Conservation (phyloP, 805 yeast species). For the Candida nitratophila region DNA sequence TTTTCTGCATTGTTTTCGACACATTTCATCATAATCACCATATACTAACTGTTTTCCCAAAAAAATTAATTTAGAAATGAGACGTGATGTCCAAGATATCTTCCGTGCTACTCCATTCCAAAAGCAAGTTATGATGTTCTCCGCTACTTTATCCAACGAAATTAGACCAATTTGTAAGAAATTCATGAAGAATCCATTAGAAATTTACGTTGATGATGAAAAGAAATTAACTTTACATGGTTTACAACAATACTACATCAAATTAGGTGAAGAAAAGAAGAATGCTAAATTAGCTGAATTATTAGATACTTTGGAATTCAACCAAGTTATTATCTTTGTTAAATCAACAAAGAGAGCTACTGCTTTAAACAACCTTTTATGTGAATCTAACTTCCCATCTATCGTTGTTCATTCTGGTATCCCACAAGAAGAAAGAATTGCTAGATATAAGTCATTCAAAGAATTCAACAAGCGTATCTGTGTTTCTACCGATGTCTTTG, state of each 20-base stretch:
- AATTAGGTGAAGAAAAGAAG: constrained; percentile 85
- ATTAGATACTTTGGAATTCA: constrained; percentile 90
- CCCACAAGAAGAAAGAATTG: constrained; percentile 97
- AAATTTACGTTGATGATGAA: constrained; percentile 95
- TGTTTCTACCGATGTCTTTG: constrained; percentile 96
- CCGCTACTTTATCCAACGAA: constrained; percentile 91
- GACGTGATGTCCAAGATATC: constrained; percentile 97
- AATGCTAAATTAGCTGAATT: constrained; percentile 88
- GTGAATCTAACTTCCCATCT: constrained; percentile 93
- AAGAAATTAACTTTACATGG: constrained; percentile 97
- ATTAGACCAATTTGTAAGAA: constrained; percentile 95
- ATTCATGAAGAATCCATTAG: constrained; percentile 96
- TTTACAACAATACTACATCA: constrained; percentile 91
- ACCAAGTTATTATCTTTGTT: constrained; percentile 96
- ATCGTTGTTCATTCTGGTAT: constrained; percentile 94
- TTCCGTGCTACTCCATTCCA: constrained; percentile 97
- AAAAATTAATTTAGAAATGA: constrained; percentile 73
- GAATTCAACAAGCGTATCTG: constrained; percentile 98
- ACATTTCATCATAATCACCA: too few relatives aligned
- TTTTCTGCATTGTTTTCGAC: background rate
- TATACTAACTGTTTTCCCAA: background rate
- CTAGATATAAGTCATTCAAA: constrained; percentile 90
- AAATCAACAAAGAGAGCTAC: constrained; percentile 87
- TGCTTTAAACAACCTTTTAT: constrained; percentile 80
- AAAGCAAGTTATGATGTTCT: constrained; percentile 98